phyloP scores from a whole-genome alignment of 2,329 filamentous ascomycete genomes.

The Elsinoe arachidis region DNA sequence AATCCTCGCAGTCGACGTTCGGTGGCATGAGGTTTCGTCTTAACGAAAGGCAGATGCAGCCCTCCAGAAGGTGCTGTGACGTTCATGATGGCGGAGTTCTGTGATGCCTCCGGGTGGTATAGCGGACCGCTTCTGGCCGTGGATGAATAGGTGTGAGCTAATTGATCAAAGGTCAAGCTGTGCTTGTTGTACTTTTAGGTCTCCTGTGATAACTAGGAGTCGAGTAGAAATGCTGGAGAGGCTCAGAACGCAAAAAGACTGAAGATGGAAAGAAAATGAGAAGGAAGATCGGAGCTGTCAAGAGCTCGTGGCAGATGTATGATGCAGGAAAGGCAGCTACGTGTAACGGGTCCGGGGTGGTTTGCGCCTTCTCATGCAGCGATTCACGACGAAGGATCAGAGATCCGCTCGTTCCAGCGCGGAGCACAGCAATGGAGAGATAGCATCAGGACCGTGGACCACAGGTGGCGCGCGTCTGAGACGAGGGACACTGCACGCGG shows the following conservation, averaged over 20 bases:
- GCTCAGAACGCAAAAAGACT: constrained; percentile 6
- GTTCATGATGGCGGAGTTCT: constrained; percentile 29
- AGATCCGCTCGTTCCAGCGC: not conserved
- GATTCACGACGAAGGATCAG: constrained; percentile 1
- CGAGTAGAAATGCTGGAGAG: constrained; percentile 8
- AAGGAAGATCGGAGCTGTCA: constrained; percentile 8
- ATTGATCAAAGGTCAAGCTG: not conserved
- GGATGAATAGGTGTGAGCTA: constrained; percentile 1
- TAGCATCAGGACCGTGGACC: not conserved
- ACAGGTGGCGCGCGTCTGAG: not conserved
- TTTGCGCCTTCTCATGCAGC: not conserved
- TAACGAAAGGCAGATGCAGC: constrained; percentile 33
- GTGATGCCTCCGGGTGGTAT: constrained; percentile 4
- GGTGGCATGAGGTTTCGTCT: constrained; percentile 15
- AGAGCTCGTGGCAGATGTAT: constrained; percentile 1
- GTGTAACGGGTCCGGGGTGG: constrained; percentile 2
- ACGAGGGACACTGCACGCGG: not conserved
- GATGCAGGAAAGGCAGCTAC: constrained; percentile 6
- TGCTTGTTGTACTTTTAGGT: constrained; percentile 3
- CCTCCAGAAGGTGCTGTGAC: constrained; percentile 29
- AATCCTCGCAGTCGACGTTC: constrained; percentile 33
- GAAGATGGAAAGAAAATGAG: constrained; percentile 1
- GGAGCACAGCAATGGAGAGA: not conserved
- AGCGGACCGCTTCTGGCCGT: constrained; percentile 6
- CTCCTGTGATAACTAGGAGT: not conserved